Conservation (phyloP, 768 basidiomycete genomes). For the Boletus rex-veris region DNA sequence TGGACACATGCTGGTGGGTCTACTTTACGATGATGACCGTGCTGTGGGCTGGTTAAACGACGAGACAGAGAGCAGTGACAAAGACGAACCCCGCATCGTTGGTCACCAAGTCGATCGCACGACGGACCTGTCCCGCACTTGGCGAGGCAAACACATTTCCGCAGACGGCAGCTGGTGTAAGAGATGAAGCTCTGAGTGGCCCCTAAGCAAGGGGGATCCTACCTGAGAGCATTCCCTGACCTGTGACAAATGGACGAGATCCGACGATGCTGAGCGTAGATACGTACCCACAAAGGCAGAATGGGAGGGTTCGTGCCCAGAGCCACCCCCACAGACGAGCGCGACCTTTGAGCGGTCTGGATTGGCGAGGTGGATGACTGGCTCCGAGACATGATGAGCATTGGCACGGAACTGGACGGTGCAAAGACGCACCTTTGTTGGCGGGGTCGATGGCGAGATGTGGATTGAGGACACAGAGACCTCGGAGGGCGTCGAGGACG, state of each 20-base stretch:
- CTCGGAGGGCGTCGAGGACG: conserved; percentile 75
- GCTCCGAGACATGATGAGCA: neutral
- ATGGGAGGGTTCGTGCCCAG: conserved; percentile 91
- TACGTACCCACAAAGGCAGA: conserved; percentile 80
- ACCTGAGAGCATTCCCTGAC: conserved; percentile 78
- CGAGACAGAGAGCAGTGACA: neutral
- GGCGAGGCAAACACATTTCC: conserved; percentile 92
- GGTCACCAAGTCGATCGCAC: conserved; percentile 73
- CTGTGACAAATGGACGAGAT: conserved; percentile 32
- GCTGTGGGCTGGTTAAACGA: conserved; percentile 33
- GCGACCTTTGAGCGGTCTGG: conserved; percentile 65
- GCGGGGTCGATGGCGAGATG: conserved; percentile 63
- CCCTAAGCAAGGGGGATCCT: neutral
- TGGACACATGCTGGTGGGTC: neutral
- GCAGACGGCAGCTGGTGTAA: conserved; percentile 65
- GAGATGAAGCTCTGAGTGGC: neutral
- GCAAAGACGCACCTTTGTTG: conserved; percentile 50
- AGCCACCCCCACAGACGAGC: conserved; percentile 79
- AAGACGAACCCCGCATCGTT: conserved; percentile 63
- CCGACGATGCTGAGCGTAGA: neutral
- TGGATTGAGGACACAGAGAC: conserved; percentile 69
- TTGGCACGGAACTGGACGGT: too few species aligned
- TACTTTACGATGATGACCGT: conserved; percentile 85
- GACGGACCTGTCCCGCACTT: conserved; percentile 77
- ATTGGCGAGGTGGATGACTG: conserved; percentile 62